Evolutionary conservation across 1,284 basidiomycete species (phyloP).

Genomic region (Pseudomicrostroma phylloplanum): DNA sequence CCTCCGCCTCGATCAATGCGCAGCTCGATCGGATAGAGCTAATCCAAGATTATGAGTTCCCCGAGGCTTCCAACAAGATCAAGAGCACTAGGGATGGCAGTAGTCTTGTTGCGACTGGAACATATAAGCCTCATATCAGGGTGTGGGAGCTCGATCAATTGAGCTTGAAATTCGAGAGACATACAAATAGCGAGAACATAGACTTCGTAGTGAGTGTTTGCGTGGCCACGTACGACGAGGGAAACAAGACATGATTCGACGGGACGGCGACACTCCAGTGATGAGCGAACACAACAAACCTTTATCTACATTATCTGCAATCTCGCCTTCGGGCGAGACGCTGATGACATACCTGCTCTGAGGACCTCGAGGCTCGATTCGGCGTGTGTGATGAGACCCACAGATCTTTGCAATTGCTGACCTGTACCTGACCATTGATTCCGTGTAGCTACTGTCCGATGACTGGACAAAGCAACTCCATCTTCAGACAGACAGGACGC

Average conservation of each 20-base stretch:
- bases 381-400: no score
- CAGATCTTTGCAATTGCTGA: no score
- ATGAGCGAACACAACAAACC: constrained; percentile 21
- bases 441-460: constrained; percentile 74
- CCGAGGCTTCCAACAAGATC: constrained; percentile 86
- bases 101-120: constrained; percentile 87
- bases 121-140: constrained; percentile 95
- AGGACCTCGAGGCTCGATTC: no score
- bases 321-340: not conserved
- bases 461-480: constrained; percentile 99
- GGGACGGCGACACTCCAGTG: not conserved
- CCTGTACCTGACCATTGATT: no score
- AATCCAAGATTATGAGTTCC: constrained; percentile 86
- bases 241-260: not conserved
- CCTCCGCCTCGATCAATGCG: constrained; percentile 18
- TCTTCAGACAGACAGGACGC: constrained; percentile 87
- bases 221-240: not conserved
- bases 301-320: constrained; percentile 44
- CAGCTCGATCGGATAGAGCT: constrained; percentile 44
- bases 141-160: constrained; percentile 93
- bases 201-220: constrained; percentile 80
- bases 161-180: constrained; percentile 89
- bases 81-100: constrained; percentile 85
- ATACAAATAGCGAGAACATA: constrained; percentile 92
- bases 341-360: not conserved